Base-by-base conservation (phyloP, 768 basidiomycete species). In the Tephrocybe rancida region DNA sequence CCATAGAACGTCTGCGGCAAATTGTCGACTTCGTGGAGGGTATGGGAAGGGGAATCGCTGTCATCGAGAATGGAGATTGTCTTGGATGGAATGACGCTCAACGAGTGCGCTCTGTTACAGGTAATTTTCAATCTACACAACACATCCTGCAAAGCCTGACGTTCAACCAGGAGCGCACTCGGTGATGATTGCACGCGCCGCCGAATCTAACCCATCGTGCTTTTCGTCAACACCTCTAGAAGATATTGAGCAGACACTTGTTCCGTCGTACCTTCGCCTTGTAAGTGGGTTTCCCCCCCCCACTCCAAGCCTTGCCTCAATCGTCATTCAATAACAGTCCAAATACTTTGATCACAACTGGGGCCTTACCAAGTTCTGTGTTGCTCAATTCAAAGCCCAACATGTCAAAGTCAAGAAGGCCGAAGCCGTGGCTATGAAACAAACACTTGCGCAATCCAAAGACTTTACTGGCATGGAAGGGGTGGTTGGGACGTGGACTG, bases 1-100 rank as follows among this genome's bases (percentile, higher is more conserved):
- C 90, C 43, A 85, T 92, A 51, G 82, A 86, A 42, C 79, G 95
- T 48, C 68, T 99, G 64, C 73, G 76, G 44, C 93, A 94, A 62
- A 90, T 99, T 54, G 93, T 95, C 19, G 82, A 93, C 8, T 88
- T 90, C 62, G 94, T 96, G 5, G 81, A 84, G 52, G 73, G 76
- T 2, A 78, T 87, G 75, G 87, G 87, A 2, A 82, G 79, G 60
- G 88, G 85, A 0, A 81, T 97, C n/a, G 89, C 95, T 0, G 86
- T 99, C 29, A 80, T 95, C 22, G 91, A 92, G 71, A 99, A 99
- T 67, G 97, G 97, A 0, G 96, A 99, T 67, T 97, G 92, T 60
- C 67, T 79, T 14, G 86, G 85, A 3, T 88, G 81, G 73, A 81
- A 86, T 58, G 94, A 95, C 62, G 88, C 89, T 44, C 85, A 83